These are phyloP conservation scores for Inga leiocalycina DNA, from an alignment of 306 rosid genomes.

Conservation along the genomic window DNA sequence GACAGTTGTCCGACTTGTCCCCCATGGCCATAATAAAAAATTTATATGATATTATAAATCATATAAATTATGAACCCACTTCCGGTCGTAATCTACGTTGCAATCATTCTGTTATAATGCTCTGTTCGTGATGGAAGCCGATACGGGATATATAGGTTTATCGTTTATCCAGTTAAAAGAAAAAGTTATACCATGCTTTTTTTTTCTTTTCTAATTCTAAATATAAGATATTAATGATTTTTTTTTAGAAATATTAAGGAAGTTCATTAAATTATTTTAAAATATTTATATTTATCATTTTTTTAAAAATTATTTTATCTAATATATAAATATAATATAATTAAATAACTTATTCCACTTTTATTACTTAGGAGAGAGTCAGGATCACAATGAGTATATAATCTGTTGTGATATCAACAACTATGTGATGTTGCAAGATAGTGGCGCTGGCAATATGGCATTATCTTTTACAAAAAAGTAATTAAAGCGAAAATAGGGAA, in stretches of 20 bases:
- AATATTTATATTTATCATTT: too few relatives aligned
- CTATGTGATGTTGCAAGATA: background rate
- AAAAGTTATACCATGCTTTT: too few relatives aligned
- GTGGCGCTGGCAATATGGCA: background rate
- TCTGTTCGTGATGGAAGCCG: background rate
- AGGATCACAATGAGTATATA: constrained; percentile 5
- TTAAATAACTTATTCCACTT: too few relatives aligned
- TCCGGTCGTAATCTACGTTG: background rate
- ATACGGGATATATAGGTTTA: too few relatives aligned
- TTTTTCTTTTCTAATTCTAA: too few relatives aligned
- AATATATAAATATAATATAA: too few relatives aligned
- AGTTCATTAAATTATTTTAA: too few relatives aligned
- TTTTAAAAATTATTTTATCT: too few relatives aligned
- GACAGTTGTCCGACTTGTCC: background rate
- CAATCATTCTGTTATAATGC: background rate
- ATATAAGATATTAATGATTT: too few relatives aligned
- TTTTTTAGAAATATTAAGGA: too few relatives aligned
- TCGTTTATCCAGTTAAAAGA: too few relatives aligned
- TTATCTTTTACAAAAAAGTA: background rate
- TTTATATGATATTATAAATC: background rate
- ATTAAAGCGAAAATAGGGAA: background rate
- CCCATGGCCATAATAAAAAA: background rate
- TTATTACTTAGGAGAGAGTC: background rate
- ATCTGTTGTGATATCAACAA: background rate
- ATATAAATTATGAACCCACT: background rate